Conservation (phyloP, 1,139 yeast genomes). For the Magnusiomyces ingens region DNA sequence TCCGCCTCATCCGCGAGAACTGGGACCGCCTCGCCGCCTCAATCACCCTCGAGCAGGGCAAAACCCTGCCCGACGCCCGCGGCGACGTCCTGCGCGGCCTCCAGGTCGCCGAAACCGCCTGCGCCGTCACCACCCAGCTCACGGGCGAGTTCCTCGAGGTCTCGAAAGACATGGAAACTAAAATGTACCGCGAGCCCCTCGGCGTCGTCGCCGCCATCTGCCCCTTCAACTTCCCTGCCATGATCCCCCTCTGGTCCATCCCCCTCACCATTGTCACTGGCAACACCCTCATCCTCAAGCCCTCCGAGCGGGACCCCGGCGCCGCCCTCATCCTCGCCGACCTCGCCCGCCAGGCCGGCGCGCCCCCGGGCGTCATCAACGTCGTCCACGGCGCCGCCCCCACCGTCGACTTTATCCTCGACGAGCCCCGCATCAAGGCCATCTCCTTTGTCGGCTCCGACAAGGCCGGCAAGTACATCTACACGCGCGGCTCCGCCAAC, state of each 20-base stretch:
- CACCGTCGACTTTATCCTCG: constrained; percentile 66
- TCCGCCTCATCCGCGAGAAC: constrained; percentile 57
- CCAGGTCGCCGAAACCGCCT: constrained; percentile 69
- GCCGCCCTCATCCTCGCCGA: constrained; percentile 74
- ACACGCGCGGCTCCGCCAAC: constrained; percentile 58
- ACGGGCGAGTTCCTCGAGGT: constrained; percentile 65
- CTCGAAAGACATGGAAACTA: constrained; percentile 70
- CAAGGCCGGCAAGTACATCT: constrained; percentile 68
- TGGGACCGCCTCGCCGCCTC: constrained; percentile 66
- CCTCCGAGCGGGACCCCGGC: constrained; percentile 73
- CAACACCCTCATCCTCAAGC: constrained; percentile 68
- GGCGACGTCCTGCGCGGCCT: constrained; percentile 78
- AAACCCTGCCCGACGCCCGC: constrained; percentile 68
- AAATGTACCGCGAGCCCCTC: constrained; percentile 58
- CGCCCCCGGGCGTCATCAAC: constrained; percentile 69
- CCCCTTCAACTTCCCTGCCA: constrained; percentile 79
- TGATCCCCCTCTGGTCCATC: constrained; percentile 81
- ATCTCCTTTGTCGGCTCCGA: constrained; percentile 75
- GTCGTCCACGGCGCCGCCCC: constrained; percentile 72
- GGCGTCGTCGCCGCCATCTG: constrained; percentile 67
- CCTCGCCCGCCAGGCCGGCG: constrained; percentile 68
- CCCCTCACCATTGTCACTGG: constrained; percentile 74
- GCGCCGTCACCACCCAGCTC: constrained; percentile 49
- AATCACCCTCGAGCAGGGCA: constrained; percentile 76
- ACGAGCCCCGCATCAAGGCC: constrained; percentile 73